Conservation (phyloP, 495 filamentous ascomycete species). For the Lichina pygmaea region DNA sequence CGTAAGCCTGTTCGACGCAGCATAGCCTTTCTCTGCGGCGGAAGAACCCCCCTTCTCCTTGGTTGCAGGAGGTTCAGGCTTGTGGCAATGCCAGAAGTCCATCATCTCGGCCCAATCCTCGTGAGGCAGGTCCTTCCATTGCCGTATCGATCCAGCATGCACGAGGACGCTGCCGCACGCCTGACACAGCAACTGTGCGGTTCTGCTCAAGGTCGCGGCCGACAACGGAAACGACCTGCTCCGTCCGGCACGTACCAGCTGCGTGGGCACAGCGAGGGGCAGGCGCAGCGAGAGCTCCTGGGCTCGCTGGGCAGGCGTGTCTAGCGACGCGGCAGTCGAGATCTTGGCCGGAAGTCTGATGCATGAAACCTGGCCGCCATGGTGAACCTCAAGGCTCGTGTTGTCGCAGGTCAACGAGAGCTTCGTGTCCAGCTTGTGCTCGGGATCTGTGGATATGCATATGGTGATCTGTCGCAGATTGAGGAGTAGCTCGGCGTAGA, state of each 20-base stretch:
- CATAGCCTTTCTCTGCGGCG: slow-evolving; percentile 36
- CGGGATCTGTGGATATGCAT: slow-evolving; percentile 33
- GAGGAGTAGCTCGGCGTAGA: slow-evolving; percentile 70
- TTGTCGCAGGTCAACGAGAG: slow-evolving; percentile 23
- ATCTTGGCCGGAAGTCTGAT: slow-evolving; percentile 42
- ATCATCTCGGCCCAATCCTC: slow-evolving; percentile 99
- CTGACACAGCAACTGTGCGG: slow-evolving; percentile 33
- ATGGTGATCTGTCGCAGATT: slow-evolving; percentile 71
- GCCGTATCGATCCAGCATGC: slow-evolving; percentile 13
- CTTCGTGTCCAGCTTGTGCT: slow-evolving; percentile 16
- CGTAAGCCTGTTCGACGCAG: slow-evolving; percentile 38
- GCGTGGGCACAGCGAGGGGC: slow-evolving; percentile 2
- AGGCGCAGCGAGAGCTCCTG: slow-evolving; percentile 44
- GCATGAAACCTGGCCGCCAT: slow-evolving; percentile 23
- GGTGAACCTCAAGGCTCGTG: slow-evolving; percentile 21
- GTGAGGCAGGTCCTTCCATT: slow-evolving; percentile 89
- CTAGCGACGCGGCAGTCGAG: slow-evolving; percentile 11
- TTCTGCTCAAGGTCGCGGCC: slow-evolving; percentile 28
- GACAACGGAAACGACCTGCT: slow-evolving; percentile 41
- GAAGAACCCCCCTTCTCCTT: slow-evolving; percentile 14
- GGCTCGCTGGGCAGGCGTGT: slow-evolving; percentile 9
- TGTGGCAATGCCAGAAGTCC: slow-evolving; percentile 99
- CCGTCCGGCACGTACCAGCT: background rate
- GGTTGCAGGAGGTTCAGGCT: slow-evolving; percentile 20
- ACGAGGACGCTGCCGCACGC: slow-evolving; percentile 25